Conservation (phyloP, 305 asterid species). For the Ajuga reptans region DNA sequence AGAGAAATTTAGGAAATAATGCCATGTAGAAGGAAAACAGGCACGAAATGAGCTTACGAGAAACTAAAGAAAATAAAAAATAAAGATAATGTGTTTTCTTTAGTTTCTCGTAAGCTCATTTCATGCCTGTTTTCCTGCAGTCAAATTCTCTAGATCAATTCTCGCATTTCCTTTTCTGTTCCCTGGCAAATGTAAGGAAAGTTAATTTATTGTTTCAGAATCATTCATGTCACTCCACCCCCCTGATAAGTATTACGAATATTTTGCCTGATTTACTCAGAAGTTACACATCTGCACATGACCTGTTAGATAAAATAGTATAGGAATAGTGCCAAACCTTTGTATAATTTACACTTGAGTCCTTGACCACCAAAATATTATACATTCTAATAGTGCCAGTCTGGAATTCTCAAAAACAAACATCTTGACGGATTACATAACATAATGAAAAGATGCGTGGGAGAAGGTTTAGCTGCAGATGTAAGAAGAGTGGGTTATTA, state of each 20-base stretch:
- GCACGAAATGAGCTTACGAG: no score
- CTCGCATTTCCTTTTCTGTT: not conserved
- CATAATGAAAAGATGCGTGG: no score
- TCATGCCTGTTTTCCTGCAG: not conserved
- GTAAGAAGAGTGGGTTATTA: no score
- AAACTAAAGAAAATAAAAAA: no score
- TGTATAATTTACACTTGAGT: not conserved
- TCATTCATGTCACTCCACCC: no score
- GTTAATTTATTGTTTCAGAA: no score
- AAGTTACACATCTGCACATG: not conserved
- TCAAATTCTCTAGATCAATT: not conserved
- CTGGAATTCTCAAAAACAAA: no score
- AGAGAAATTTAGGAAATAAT: not conserved
- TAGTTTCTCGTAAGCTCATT: not conserved
- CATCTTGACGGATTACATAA: no score
- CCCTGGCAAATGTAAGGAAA: not conserved
- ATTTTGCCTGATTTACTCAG: no score
- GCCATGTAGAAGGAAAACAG: not conserved
- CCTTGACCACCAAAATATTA: not conserved
- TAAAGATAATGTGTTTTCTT: not conserved
- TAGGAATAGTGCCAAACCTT: not conserved
- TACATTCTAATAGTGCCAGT: no score
- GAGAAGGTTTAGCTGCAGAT: no score
- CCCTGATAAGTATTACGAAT: no score
- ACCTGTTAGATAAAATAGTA: not conserved